Evolutionary conservation across 371 early-diverging fungal species (phyloP).

Genomic region (Scutellospora calospora): DNA sequence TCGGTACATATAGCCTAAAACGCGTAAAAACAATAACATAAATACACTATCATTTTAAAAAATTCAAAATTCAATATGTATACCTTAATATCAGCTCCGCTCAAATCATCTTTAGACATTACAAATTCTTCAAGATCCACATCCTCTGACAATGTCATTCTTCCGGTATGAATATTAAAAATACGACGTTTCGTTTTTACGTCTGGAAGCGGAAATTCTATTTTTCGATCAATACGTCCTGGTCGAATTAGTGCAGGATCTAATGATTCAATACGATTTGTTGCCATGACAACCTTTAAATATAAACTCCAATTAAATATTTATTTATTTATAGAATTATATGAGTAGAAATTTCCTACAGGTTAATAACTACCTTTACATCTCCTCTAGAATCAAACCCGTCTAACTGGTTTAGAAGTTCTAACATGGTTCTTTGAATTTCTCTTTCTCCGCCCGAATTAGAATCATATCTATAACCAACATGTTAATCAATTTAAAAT

Average conservation of each 20-base stretch:
- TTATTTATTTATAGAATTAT: background rate
- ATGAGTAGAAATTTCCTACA: background rate
- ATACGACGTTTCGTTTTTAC: conserved; percentile 99
- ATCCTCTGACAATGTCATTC: conserved; percentile 98
- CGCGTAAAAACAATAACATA: background rate
- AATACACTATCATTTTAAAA: background rate
- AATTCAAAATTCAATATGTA: background rate
- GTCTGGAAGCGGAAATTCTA: conserved; percentile 99
- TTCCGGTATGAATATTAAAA: conserved; percentile 98
- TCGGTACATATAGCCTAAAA: conserved; percentile 98
- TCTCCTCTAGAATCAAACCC: conserved; percentile 99
- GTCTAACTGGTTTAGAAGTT: conserved; percentile 99
- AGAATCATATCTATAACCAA: conserved; percentile 85
- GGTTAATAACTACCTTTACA: too few relatives aligned
- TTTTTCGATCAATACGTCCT: conserved; percentile 99
- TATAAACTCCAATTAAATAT: background rate
- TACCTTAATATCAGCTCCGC: conserved; percentile 99
- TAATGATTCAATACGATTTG: conserved; percentile 98
- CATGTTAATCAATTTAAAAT: background rate
- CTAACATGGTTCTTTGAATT: conserved; percentile 99
- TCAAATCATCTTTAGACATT: conserved; percentile 98
- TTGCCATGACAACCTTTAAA: conserved; percentile 98
- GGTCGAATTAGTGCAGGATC: conserved; percentile 99
- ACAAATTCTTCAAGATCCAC: conserved; percentile 99
- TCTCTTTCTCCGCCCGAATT: conserved; percentile 98